phyloP scores from a whole-genome alignment of 352 stramenopile genomes.

The Phytophthora podocarpi region DNA sequence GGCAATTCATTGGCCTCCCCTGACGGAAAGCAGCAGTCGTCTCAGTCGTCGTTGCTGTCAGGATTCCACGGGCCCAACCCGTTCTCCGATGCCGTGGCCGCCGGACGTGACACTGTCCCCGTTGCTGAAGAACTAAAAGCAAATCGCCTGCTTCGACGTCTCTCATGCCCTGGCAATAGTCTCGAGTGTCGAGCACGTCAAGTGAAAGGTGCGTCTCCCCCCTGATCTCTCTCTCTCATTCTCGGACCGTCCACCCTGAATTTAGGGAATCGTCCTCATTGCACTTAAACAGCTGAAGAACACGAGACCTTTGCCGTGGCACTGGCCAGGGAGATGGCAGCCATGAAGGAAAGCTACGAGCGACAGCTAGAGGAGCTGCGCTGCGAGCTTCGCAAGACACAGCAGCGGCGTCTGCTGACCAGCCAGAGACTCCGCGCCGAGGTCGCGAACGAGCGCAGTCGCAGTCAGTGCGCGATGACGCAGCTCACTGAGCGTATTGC shows the following conservation, averaged over 20 bases:
- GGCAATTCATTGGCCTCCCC: background rate
- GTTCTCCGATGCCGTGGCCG: constrained; percentile 75
- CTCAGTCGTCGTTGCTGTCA: background rate
- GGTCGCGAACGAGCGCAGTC: constrained; percentile 53
- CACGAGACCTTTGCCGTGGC: constrained; percentile 78
- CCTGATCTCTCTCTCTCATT: background rate
- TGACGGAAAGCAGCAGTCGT: constrained; percentile 8
- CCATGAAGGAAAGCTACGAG: constrained; percentile 75
- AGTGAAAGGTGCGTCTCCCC: constrained; percentile 22
- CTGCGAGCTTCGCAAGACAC: constrained; percentile 50
- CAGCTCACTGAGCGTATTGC: constrained; percentile 52
- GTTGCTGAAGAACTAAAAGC: constrained; percentile 60
- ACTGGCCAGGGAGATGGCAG: constrained; percentile 67
- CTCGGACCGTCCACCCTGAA: too few species aligned
- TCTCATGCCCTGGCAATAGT: constrained; percentile 20
- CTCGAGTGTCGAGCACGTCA: constrained; percentile 24
- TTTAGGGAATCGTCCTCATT: too few species aligned
- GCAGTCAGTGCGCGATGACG: constrained; percentile 43
- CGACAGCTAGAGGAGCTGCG: constrained; percentile 67
- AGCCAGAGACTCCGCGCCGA: constrained; percentile 53
- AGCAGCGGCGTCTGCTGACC: constrained; percentile 50
- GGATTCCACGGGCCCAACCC: constrained; percentile 43
- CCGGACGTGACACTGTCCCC: constrained; percentile 55
- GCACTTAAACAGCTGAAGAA: constrained; percentile 48
- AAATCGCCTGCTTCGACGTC: constrained; percentile 27